phyloP scores from a whole-genome alignment of 768 basidiomycete genomes.

The Ephemerocybe angulata region DNA sequence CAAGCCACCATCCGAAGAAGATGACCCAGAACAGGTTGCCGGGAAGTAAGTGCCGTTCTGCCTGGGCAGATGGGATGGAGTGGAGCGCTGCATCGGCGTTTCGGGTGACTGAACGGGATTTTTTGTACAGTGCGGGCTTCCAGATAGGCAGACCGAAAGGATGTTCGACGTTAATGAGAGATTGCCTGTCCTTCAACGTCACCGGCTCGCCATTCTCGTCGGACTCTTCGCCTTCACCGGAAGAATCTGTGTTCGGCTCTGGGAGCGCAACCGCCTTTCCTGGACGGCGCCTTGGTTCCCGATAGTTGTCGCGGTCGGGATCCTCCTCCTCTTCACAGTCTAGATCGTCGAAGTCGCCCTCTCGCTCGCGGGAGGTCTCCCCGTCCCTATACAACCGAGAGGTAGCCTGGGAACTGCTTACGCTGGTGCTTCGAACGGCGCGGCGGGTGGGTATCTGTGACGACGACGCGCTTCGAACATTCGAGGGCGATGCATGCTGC shows the following conservation, averaged over 20 bases:
- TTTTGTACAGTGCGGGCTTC: conserved; percentile 99
- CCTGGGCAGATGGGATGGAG: conserved; percentile 86
- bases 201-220: conserved; percentile 70
- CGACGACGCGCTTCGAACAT: conserved; percentile 47
- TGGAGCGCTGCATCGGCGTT: conserved; percentile 95
- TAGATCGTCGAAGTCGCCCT: conserved; percentile 41
- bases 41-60: conserved; percentile 87
- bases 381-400: conserved; percentile 46
- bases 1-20: conserved; percentile 92
- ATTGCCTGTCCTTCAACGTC: conserved; percentile 93
- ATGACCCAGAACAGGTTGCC: conserved; percentile 93
- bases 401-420: conserved; percentile 53
- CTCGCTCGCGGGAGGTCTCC: conserved; percentile 48
- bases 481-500: conserved; percentile 37
- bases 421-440: conserved; percentile 56
- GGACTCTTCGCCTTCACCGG: conserved; percentile 22
- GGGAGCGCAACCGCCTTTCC: conserved; percentile 41
- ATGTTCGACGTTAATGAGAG: conserved; percentile 97
- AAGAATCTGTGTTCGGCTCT: conserved; percentile 28
- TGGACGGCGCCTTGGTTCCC: conserved; percentile 23
- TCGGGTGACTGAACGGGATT: conserved; percentile 92
- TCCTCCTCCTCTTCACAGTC: conserved; percentile 35
- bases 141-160: conserved; percentile 99
- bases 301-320: conserved; percentile 11
- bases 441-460: conserved; percentile 42